Evolutionary conservation across 1,284 basidiomycete genomes (phyloP).

Genomic region (Tremellales sp.): DNA sequence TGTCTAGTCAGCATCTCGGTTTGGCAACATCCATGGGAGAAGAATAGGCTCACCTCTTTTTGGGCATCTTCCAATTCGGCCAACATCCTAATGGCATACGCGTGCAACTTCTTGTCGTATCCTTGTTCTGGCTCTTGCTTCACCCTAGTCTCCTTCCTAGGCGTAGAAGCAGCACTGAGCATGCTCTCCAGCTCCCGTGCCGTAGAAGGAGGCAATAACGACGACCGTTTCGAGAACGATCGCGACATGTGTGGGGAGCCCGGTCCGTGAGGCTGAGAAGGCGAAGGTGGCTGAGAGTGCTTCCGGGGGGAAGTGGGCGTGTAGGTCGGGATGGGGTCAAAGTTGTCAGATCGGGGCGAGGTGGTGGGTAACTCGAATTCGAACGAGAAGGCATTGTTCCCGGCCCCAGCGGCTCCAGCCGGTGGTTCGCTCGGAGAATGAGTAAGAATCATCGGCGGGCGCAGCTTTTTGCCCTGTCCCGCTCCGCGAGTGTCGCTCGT

Average conservation of each 20-base stretch:
- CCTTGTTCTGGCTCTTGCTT: constrained; percentile 23
- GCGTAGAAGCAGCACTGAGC: constrained; percentile 2
- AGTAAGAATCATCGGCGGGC: constrained; percentile 36
- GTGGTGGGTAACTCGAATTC: constrained; percentile 49
- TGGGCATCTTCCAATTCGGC: constrained; percentile 52
- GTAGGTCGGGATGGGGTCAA: constrained; percentile 38
- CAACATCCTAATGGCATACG: constrained; percentile 51
- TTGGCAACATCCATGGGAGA: neutral
- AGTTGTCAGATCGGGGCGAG: constrained; percentile 47
- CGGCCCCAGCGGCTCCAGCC: neutral
- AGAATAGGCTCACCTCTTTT: constrained; percentile 42
- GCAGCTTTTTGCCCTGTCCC: constrained; percentile 24
- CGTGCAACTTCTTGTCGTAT: constrained; percentile 45
- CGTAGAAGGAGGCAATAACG: constrained; percentile 44
- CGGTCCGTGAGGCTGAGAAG: constrained; percentile 30
- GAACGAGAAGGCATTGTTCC: constrained; percentile 27
- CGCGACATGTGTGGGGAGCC: constrained; percentile 45
- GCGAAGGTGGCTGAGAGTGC: constrained; percentile 29
- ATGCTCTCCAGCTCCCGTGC: constrained; percentile 38
- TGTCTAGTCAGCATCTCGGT: constrained; percentile 18
- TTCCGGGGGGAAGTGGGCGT: constrained; percentile 16
- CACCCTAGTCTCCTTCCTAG: constrained; percentile 1
- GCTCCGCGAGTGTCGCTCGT: too few relatives aligned
- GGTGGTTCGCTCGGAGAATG: constrained; percentile 13
- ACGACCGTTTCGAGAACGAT: constrained; percentile 46